Percentiles rank a stretch among this genome's conserved stretches.
Conservation (phyloP, 208 protist genomes). For the Vickermania ingenoplastis region DNA sequence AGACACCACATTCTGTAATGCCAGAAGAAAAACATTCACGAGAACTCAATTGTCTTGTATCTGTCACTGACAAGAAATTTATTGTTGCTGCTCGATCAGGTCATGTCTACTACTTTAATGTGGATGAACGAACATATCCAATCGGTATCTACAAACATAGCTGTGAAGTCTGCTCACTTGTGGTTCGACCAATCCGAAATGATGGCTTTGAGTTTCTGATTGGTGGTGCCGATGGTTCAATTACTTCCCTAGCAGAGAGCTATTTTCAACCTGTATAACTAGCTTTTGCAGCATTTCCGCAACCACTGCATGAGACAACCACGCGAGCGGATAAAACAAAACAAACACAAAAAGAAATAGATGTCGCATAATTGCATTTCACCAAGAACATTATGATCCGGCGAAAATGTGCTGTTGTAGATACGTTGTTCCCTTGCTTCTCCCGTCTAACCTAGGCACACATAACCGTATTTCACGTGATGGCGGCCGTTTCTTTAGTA, state of each 20-base stretch:
- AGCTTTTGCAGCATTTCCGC: neutral
- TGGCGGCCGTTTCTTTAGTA: neutral
- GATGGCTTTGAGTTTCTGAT: neutral
- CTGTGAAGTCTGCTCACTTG: constrained; percentile 1
- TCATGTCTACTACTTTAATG: constrained; percentile 16
- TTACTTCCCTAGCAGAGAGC: neutral
- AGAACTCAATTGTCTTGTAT: neutral
- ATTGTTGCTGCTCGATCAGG: constrained; percentile 14
- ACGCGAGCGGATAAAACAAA: neutral
- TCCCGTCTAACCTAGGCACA: too few relatives aligned
- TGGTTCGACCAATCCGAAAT: neutral
- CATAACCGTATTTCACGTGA: too few relatives aligned
- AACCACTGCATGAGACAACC: neutral
- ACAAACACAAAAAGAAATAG: too few relatives aligned
- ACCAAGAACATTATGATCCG: too few relatives aligned
- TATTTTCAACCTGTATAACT: neutral
- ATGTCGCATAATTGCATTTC: too few relatives aligned
- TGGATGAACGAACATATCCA: neutral
- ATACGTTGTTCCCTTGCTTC: too few relatives aligned
- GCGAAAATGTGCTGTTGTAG: too few relatives aligned
- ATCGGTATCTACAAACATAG: neutral
- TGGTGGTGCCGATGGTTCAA: neutral
- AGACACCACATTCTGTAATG: neutral
- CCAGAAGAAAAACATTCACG: neutral
- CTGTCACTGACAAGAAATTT: constrained; percentile 6